A percentile compares a stretch with the other conserved stretches of the same genome.
These are phyloP conservation scores for Aspergillus fumigatiaffinis DNA, from an alignment of 2,329 filamentous ascomycete species.

Conservation along the genomic window DNA sequence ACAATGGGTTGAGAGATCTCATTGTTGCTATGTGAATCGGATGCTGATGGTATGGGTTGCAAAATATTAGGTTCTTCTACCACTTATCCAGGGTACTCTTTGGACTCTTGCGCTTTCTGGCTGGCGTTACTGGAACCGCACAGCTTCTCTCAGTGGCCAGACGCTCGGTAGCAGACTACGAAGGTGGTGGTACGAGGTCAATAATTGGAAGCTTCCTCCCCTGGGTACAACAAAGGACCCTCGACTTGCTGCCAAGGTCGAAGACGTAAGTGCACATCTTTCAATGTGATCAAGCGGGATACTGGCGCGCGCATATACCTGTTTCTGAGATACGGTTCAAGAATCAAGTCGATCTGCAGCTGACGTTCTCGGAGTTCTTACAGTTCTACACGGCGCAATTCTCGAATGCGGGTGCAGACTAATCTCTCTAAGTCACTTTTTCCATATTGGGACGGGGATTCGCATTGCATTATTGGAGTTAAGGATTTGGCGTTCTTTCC, in stretches of 20 bases:
- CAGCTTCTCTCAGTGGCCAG: slow-evolving; percentile 70
- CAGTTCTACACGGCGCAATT: slow-evolving; percentile 37
- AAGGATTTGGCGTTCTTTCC: slow-evolving; percentile 6
- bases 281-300: neutral
- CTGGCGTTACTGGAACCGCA: slow-evolving; percentile 87
- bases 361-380: slow-evolving; percentile 33
- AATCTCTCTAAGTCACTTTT: slow-evolving; percentile 6
- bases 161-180: slow-evolving; percentile 72
- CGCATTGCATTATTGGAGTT: slow-evolving; percentile 15
- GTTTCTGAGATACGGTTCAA: neutral
- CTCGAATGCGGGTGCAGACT: slow-evolving; percentile 30
- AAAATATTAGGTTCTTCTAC: slow-evolving; percentile 69
- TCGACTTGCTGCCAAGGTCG: slow-evolving; percentile 37
- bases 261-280: slow-evolving; percentile 38
- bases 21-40: neutral
- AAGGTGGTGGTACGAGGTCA: slow-evolving; percentile 93
- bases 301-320: neutral
- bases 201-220: slow-evolving; percentile 75
- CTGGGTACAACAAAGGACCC: slow-evolving; percentile 21
- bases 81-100: slow-evolving; percentile 79
- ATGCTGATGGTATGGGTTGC: neutral
- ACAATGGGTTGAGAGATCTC: neutral
- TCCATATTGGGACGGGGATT: neutral
- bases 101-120: slow-evolving; percentile 82
- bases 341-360: slow-evolving; percentile 8